These are phyloP conservation scores for Lichtheimia hyalospora DNA, from an alignment of 371 early-diverging fungal species.

Conservation along the genomic window DNA sequence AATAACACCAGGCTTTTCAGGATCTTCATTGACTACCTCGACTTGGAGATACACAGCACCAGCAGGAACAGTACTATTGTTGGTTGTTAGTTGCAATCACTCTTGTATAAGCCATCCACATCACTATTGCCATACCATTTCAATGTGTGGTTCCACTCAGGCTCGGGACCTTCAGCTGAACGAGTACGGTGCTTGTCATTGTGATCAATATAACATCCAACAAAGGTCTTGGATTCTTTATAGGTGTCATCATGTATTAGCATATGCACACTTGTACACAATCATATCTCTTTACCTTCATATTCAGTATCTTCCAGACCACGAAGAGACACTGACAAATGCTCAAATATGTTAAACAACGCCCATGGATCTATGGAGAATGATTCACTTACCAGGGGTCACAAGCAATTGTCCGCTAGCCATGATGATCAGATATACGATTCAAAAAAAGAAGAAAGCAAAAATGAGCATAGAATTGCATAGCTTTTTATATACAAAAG, in stretches of 20 bases:
- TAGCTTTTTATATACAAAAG: neutral
- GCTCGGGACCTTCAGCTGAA: slow-evolving; percentile 33
- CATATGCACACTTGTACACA: neutral
- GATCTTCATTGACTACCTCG: slow-evolving; percentile 40
- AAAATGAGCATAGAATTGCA: neutral
- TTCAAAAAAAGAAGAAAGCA: slow-evolving; percentile 2
- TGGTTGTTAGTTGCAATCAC: neutral
- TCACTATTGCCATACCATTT: slow-evolving; percentile 14
- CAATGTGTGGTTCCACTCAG: slow-evolving; percentile 35
- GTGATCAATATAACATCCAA: slow-evolving; percentile 37
- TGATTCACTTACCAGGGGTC: neutral
- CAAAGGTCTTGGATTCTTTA: slow-evolving; percentile 30
- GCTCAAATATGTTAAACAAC: neutral
- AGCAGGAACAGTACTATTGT: slow-evolving; percentile 26
- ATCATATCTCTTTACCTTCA: slow-evolving; percentile 3
- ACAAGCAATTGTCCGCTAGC: slow-evolving; percentile 2
- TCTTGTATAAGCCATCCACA: neutral
- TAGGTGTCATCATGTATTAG: neutral
- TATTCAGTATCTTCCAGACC: slow-evolving; percentile 15
- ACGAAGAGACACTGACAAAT: slow-evolving; percentile 6
- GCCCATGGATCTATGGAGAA: too few species aligned
- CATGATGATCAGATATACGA: neutral
- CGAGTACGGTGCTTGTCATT: slow-evolving; percentile 43
- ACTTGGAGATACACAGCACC: slow-evolving; percentile 17
- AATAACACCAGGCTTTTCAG: slow-evolving; percentile 29